phyloP scores from a whole-genome alignment of 2,329 filamentous ascomycete genomes.

The Cercospora beticola region DNA sequence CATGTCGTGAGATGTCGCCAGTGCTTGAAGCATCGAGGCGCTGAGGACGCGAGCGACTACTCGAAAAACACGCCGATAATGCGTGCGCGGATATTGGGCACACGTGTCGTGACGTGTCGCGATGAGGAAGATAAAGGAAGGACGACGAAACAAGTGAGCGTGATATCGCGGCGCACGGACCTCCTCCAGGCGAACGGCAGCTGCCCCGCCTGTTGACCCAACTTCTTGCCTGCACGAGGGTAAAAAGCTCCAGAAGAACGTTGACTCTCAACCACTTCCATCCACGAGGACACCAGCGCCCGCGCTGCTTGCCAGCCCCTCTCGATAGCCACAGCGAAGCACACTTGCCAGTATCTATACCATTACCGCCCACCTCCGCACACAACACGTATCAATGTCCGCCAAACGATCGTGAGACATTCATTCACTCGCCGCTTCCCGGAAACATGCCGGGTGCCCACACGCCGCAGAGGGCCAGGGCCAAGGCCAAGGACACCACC shows the following conservation, averaged over 20 bases:
- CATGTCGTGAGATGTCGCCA: neutral
- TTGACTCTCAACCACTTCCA: neutral
- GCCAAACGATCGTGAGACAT: neutral
- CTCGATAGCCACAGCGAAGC: neutral
- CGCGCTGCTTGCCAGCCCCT: neutral
- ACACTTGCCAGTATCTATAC: neutral
- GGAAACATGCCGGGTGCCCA: constrained; percentile 4
- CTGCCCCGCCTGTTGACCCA: neutral
- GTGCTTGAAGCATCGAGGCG: neutral
- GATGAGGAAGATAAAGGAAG: neutral
- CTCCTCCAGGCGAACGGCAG: neutral
- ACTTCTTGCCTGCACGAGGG: neutral
- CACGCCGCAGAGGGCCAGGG: constrained; percentile 13
- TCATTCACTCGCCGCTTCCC: neutral
- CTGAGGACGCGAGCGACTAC: neutral
- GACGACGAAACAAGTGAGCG: neutral
- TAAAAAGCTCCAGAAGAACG: neutral
- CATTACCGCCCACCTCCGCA: neutral
- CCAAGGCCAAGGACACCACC: constrained; percentile 30
- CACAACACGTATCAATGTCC: neutral
- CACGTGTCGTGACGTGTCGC: neutral
- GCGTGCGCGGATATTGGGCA: neutral
- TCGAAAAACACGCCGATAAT: neutral
- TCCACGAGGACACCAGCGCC: neutral
- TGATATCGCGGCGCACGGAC: neutral